Base-by-base conservation (phyloP, 2,329 filamentous ascomycete species). In the Microcera coccophila region DNA sequence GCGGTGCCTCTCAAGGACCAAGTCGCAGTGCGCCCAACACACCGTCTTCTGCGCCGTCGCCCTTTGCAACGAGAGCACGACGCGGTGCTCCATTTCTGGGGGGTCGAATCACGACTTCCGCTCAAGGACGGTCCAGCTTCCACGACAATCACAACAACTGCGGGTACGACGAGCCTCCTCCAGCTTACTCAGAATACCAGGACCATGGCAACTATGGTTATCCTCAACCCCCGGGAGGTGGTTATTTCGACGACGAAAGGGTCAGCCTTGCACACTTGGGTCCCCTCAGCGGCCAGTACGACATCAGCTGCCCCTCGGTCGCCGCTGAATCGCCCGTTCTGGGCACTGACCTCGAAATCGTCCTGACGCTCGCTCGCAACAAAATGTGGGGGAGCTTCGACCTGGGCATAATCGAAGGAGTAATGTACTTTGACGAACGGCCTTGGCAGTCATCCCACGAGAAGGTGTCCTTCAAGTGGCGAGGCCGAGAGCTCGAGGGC, bases 311-410 rank as follows among this genome's bases (percentile, higher is more conserved):
- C 36, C 39, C 43, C 9, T 39, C 54, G 4, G 57, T 65, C 3
- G 38, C 49, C 8, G 20, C 20, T 0, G 19, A 64, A 21, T 67
- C 62, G 62, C 40, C 49, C 2, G 34, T 55, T 16, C 37, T 49
- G 4, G 38, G 48, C 1, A 12, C n/a, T 4, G 57, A 65, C 18
- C 59, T 68, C 17, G 49, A 50, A 2, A 51, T 72, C 9, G 58
- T 68, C 31, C 55, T 72, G 14, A 69, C 68, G 2, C 62, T 72
- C 2, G 60, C 58, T 14, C 65, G 66, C 11, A 57, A 54, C 4
- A 63, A 48, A 12, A 52, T 76, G 7, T 78, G 74, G 73, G 72
- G 68, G 0, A 55, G 49, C 1, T 76, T 77, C 48, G 60, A 69
- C 33, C 60, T 74, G 4, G 69, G 67, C 1, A 41, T 67, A 7